These are phyloP conservation scores for Colletotrichum acutatum DNA, from an alignment of 2,329 filamentous ascomycete genomes.

Conservation along the genomic window DNA sequence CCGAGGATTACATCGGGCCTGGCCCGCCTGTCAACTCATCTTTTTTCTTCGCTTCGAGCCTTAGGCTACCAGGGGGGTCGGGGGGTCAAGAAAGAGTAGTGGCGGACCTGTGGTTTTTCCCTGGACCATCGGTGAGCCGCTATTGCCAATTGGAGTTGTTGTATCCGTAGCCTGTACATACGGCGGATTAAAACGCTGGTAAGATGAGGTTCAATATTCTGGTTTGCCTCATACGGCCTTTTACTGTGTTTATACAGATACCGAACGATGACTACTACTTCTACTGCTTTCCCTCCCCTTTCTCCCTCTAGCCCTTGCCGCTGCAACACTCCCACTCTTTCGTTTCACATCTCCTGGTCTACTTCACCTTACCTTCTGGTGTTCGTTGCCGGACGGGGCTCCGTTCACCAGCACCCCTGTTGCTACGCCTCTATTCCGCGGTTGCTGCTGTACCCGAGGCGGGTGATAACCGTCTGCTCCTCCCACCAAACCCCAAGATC, in stretches of 20 bases:
- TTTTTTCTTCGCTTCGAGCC: not conserved
- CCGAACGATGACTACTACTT: not conserved
- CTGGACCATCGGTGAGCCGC: not conserved
- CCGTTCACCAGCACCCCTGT: not conserved
- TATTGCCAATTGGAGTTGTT: not conserved
- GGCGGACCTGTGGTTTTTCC: not conserved
- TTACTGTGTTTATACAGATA: too few relatives aligned
- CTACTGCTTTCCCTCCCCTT: not conserved
- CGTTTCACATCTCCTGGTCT: not conserved
- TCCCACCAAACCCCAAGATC: not conserved
- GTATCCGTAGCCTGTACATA: too few relatives aligned
- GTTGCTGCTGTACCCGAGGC: not conserved
- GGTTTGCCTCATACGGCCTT: not conserved
- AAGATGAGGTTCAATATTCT: not conserved
- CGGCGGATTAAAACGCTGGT: not conserved
- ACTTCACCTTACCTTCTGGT: too few relatives aligned
- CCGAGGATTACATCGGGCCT: not conserved
- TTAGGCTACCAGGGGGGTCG: not conserved
- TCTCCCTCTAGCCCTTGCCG: not conserved
- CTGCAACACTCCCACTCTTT: not conserved
- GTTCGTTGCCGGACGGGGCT: not conserved
- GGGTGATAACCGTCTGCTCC: not conserved
- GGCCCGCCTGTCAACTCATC: not conserved
- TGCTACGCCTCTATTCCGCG: not conserved
- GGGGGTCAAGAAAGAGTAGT: too few relatives aligned